Evolutionary conservation across 73 alveolate genomes (phyloP).

Genomic region (Symbiodinium natans): DNA sequence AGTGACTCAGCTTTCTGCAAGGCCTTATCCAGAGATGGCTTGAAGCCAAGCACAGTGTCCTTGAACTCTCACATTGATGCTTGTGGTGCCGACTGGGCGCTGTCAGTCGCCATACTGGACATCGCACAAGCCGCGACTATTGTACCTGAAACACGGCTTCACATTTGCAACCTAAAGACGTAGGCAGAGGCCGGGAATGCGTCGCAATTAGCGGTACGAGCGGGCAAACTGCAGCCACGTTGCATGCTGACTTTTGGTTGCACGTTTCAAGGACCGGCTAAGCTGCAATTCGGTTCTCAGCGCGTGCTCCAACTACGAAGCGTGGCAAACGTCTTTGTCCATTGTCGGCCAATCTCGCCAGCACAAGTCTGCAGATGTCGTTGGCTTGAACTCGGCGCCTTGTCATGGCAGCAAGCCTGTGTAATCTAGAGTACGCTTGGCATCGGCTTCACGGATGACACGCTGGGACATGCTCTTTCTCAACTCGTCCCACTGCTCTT

Average conservation of each 20-base stretch:
- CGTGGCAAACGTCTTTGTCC: neutral
- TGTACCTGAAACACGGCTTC: neutral
- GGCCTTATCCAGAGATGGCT: neutral
- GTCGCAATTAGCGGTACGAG: no score
- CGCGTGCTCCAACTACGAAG: slow-evolving; percentile 1
- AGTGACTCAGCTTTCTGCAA: neutral
- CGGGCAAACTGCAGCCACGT: no score
- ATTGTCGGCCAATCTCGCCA: neutral
- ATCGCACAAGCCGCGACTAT: neutral
- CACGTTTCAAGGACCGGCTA: neutral
- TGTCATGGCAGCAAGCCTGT: neutral
- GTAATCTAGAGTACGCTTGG: no score
- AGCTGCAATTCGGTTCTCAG: slow-evolving; percentile 16
- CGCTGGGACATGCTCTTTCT: no score
- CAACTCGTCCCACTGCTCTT: no score
- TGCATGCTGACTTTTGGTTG: no score
- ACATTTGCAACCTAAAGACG: neutral
- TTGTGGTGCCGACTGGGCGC: neutral
- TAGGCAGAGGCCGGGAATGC: neutral
- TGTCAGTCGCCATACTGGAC: slow-evolving; percentile 6
- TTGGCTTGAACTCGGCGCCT: neutral
- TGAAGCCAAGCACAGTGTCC: slow-evolving; percentile 35
- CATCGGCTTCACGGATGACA: no score
- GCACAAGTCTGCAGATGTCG: neutral
- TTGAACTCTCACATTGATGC: slow-evolving; percentile 34